Conservation (phyloP, 331 rosid species). For the Ulmus americana region DNA sequence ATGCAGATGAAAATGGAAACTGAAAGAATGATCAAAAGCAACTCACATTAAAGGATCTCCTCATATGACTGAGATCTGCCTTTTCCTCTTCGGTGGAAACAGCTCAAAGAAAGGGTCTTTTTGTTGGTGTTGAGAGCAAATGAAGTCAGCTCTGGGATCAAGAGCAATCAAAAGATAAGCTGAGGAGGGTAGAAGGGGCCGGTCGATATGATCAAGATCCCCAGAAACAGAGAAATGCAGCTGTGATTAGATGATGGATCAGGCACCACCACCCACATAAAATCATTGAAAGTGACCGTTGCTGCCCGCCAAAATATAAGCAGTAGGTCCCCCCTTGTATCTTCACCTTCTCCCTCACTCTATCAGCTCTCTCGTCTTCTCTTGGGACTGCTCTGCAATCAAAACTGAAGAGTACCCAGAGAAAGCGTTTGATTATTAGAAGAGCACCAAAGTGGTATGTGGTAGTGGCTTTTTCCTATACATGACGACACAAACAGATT, state of each 20-base stretch:
- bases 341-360: slow-evolving; percentile 14
- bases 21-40: slow-evolving; percentile 1
- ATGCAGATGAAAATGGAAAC: neutral
- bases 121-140: too few relatives aligned
- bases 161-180: slow-evolving; percentile 11
- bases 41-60: slow-evolving; percentile 49
- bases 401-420: too few relatives aligned
- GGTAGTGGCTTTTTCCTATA: too few relatives aligned
- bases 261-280: slow-evolving; percentile 34
- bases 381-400: too few relatives aligned
- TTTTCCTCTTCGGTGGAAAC: slow-evolving; percentile 9
- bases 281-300: slow-evolving; percentile 57
- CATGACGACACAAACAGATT: too few relatives aligned
- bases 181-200: slow-evolving; percentile 7
- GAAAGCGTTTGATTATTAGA: too few relatives aligned
- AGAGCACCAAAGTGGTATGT: too few relatives aligned
- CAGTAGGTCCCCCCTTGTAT: slow-evolving; percentile 49
- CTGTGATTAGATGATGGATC: slow-evolving; percentile 47
- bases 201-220: slow-evolving; percentile 25
- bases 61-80: slow-evolving; percentile 62
- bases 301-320: slow-evolving; percentile 50
- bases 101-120: too few relatives aligned
- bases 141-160: too few relatives aligned
- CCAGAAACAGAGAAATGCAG: slow-evolving; percentile 14
- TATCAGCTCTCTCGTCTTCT: too few relatives aligned